Evolutionary conservation across 768 basidiomycete species (phyloP), one percentile per base, ranked within the genome.

Genomic region (Boletus tylopilopsis): DNA sequence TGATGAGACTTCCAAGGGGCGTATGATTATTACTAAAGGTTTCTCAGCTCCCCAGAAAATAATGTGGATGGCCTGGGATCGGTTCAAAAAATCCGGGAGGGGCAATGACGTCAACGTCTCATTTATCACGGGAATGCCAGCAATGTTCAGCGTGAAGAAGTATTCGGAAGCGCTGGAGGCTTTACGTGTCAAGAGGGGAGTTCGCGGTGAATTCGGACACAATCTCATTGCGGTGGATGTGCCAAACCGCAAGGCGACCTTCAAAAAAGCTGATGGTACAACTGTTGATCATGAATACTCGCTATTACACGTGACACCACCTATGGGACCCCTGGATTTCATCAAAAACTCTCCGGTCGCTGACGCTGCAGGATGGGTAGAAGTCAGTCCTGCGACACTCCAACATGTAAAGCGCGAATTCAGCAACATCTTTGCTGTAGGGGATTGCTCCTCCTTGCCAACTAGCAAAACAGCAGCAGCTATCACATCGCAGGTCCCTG

Each of bases 391-490:
- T 51, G 78, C 71, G 8, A 95, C 90, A 2, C 78, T 94, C 27
- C 86, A 87, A 59, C 93, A 94, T 62, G 80, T 76, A 48, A 94
- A 94, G 51, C 87, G 84, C 19, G 78, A 82, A 60, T 88, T 75
- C 61, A 70, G 74, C 34, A 97, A 96, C 66, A 79, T 97, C 25
- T 97, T 94, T 68, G 78, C 90, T 8, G 63, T 97, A 11, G 95
- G 95, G n/a, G 95, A 99, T 64, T 89, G 88, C 61, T 88, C 90
- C 21, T 89, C 85, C 30, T 70, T 96, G 24, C 95, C 95, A 8
- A 98, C 93, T 23, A 92, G 90, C 68, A 99, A 95, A 77, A 99
- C 95, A 1, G 91, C 89, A 0, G 94, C 95, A 13, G 95, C 94
- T 6, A 87, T 97, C 60, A 92, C 90, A 3, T 82, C 82, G 0